Evolutionary conservation across 139 green algal species (phyloP), one percentile per base, ranked within the genome.

Genomic region (Closterium sp.): DNA sequence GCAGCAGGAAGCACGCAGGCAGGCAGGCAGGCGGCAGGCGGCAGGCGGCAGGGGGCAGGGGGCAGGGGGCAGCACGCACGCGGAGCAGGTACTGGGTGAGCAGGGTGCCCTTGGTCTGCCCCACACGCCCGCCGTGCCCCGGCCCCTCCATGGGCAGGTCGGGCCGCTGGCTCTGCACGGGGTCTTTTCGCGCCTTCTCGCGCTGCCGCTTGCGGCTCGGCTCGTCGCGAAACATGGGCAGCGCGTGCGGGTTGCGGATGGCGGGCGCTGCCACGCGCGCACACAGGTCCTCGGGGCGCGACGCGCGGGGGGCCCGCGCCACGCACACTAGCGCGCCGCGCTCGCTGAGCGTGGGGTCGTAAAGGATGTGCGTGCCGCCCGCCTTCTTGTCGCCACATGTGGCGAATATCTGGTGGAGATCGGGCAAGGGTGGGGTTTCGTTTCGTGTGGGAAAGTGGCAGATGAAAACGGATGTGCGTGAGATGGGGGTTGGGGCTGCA

Each of bases 261-360:
- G 88, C 85, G 13, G 91, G 93, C 24, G 24, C 10, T 22, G 85
- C 29, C 29, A 22, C 90, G 24, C 9, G 24, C 17, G 50, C 21
- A 22, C 29, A 62, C 31, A 93, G 17, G 88, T 95, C 93, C n/a
- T 91, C 86, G 6, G 90, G 29, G 22, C 50, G 22, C 5, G 28
- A 7, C 28, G 73, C 92, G 31, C 93, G 93, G 31, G 93, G 93
- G 21, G 93, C 91, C 27, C 93, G 93, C 9, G 93, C 85, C 0
- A 95, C 96, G 19, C 95, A 96, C 88, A 96, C n/a, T 91, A 99
- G 73, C 13, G 96, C 98, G 9, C 98, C 98, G 0, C 95, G 93
- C 92, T 96, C 92, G 84, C 95, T 97, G 28, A 96, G 91, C 9
- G 93, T 91, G 2, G 97, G 94, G 93, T 98, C 95, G 92, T 99